phyloP scores from a whole-genome alignment of 768 basidiomycete genomes.

The Lactifluus subvellereus region DNA sequence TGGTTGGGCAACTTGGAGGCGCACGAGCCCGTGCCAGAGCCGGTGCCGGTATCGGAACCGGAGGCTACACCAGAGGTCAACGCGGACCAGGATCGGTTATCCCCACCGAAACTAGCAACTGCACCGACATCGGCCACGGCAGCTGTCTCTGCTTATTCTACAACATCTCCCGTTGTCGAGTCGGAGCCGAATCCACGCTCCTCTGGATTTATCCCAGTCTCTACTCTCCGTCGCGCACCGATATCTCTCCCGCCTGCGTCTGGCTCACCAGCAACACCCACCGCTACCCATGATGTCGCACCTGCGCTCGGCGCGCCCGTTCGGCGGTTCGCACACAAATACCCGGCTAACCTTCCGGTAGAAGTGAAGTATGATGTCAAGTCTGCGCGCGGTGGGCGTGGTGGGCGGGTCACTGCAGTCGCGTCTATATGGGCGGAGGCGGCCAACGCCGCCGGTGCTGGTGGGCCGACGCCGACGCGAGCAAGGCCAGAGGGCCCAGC shows the following conservation, averaged over 20 bases:
- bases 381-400: slow-evolving; percentile 71
- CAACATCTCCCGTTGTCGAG: slow-evolving; percentile 1
- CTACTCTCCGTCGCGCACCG: slow-evolving; percentile 38
- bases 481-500: not conserved
- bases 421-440: slow-evolving; percentile 63
- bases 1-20: slow-evolving; percentile 69
- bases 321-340: not conserved
- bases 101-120: not conserved
- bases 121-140: no score
- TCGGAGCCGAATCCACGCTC: slow-evolving; percentile 56
- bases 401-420: slow-evolving; percentile 68
- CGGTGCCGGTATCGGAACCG: not conserved
- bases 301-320: not conserved
- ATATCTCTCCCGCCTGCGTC: slow-evolving; percentile 1
- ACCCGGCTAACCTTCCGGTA: slow-evolving; percentile 31
- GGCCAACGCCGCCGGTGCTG: not conserved
- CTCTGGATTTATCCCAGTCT: slow-evolving; percentile 68
- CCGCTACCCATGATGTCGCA: not conserved
- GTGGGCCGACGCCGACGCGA: not conserved
- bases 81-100: not conserved
- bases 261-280: no score
- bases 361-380: slow-evolving; percentile 65
- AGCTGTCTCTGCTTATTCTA: not conserved
- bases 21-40: slow-evolving; percentile 29
- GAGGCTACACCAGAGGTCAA: not conserved